Evolutionary conservation across 352 stramenopile genomes (phyloP).

Genomic region (Plasmopara viticola): DNA sequence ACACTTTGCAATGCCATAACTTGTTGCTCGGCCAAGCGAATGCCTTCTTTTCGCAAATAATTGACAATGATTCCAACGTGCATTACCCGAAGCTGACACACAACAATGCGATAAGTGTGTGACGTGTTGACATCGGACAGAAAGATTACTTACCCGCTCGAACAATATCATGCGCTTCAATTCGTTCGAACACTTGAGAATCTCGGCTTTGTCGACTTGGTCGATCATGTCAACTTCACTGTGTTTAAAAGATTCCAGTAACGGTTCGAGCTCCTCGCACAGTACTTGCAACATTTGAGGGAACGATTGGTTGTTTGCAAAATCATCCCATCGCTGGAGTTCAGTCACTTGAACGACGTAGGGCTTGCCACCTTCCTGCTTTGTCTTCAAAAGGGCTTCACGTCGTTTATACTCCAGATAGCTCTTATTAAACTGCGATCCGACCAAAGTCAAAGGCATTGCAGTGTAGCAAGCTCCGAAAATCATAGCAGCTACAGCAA

Average conservation of each 20-base stretch:
- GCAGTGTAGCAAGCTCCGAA: constrained; percentile 77
- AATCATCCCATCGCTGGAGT: constrained; percentile 43
- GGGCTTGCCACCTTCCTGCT: constrained; percentile 64
- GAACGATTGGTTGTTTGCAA: constrained; percentile 48
- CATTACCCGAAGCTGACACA: constrained; percentile 59
- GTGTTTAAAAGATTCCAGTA: constrained; percentile 40
- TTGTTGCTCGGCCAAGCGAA: constrained; percentile 67
- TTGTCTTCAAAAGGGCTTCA: constrained; percentile 60
- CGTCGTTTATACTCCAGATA: constrained; percentile 74
- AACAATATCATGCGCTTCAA: constrained; percentile 45
- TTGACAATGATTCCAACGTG: constrained; percentile 53
- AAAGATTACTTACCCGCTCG: constrained; percentile 28
- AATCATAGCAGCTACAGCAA: constrained; percentile 72
- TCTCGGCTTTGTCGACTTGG: constrained; percentile 31
- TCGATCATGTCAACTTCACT: constrained; percentile 42
- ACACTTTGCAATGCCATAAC: constrained; percentile 64
- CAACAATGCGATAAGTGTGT: background rate
- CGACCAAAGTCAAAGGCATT: constrained; percentile 74
- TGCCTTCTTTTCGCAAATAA: constrained; percentile 58
- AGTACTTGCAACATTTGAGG: constrained; percentile 32
- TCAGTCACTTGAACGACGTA: constrained; percentile 39
- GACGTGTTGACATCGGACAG: background rate
- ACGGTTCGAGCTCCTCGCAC: constrained; percentile 29
- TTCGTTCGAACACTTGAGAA: constrained; percentile 28
- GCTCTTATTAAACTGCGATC: constrained; percentile 78